Evolutionary conservation across 768 basidiomycete genomes (phyloP).

Genomic region (Krasilnikovozyma curviuscula): DNA sequence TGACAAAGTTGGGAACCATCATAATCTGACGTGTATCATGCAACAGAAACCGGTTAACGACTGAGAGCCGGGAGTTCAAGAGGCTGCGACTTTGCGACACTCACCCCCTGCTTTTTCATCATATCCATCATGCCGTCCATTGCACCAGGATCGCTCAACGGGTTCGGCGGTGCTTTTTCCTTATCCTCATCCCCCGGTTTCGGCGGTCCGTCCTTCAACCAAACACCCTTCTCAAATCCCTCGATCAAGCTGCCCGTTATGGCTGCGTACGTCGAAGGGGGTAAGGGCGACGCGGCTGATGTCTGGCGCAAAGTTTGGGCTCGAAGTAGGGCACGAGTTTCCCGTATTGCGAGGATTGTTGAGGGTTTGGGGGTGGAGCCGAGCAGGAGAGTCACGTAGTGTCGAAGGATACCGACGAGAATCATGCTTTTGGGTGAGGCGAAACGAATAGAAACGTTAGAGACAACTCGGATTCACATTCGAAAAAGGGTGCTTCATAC

Average conservation of each 20-base stretch:
- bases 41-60: no score
- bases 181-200: slow-evolving; percentile 31
- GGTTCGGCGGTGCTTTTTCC: slow-evolving; percentile 43
- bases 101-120: slow-evolving; percentile 97
- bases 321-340: slow-evolving; percentile 45
- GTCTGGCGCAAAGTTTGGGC: slow-evolving; percentile 69
- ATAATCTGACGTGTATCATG: no score
- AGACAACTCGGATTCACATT: no score
- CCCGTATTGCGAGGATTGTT: slow-evolving; percentile 56
- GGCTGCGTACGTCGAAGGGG: slow-evolving; percentile 23
- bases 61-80: no score
- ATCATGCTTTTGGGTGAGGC: slow-evolving; percentile 31
- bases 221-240: slow-evolving; percentile 37
- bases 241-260: slow-evolving; percentile 21
- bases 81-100: no score
- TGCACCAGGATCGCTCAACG: slow-evolving; percentile 66
- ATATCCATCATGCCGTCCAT: slow-evolving; percentile 99
- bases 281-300: slow-evolving; percentile 58
- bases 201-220: slow-evolving; percentile 67
- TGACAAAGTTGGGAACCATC: slow-evolving; percentile 53
- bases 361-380: slow-evolving; percentile 67
- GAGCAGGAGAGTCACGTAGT: slow-evolving; percentile 74
- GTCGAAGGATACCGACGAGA: slow-evolving; percentile 74
- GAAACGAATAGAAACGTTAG: not conserved
- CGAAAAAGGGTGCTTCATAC: slow-evolving; percentile 26